Conservation (phyloP, 2,329 filamentous ascomycete genomes). For the Fusarium xyrophilum region DNA sequence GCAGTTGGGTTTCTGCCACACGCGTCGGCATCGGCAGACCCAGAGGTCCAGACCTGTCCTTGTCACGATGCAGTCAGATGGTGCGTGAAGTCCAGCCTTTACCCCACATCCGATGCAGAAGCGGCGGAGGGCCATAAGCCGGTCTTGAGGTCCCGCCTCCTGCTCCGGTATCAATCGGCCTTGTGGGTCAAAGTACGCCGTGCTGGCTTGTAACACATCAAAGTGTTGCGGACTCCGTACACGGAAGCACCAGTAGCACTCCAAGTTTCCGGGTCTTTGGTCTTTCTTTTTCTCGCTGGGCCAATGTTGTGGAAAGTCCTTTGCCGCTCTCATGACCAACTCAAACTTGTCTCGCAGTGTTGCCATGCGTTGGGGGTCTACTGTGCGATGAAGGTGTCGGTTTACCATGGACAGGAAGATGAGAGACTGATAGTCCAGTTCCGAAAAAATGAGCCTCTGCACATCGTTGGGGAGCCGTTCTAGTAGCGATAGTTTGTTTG, state of each 20-base stretch:
- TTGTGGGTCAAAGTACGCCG: constrained; percentile 44
- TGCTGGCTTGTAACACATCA: constrained; percentile 47
- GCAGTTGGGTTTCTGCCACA: constrained; percentile 48
- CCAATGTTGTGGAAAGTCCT: constrained; percentile 51
- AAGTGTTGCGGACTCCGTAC: constrained; percentile 51
- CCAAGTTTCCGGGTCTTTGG: constrained; percentile 51
- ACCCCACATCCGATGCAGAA: constrained; percentile 55
- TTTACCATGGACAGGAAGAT: constrained; percentile 50
- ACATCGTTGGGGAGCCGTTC: constrained; percentile 48
- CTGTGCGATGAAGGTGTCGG: constrained; percentile 44
- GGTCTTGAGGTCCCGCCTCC: constrained; percentile 41
- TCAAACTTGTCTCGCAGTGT: constrained; percentile 47
- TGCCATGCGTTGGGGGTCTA: constrained; percentile 48
- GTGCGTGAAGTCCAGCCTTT: constrained; percentile 46
- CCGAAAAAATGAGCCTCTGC: constrained; percentile 45
- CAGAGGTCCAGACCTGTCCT: constrained; percentile 49
- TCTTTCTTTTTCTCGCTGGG: constrained; percentile 48
- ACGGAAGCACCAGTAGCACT: constrained; percentile 53
- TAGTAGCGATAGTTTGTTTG: constrained; percentile 38
- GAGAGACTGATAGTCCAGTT: constrained; percentile 52
- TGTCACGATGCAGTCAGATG: constrained; percentile 49
- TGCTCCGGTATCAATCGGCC: constrained; percentile 44
- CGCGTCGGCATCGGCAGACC: constrained; percentile 49
- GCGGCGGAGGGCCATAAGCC: constrained; percentile 46
- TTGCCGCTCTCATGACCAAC: constrained; percentile 52